Base-by-base conservation (phyloP, 1,284 basidiomycete genomes). In the Fomitopsis schrenkii region DNA sequence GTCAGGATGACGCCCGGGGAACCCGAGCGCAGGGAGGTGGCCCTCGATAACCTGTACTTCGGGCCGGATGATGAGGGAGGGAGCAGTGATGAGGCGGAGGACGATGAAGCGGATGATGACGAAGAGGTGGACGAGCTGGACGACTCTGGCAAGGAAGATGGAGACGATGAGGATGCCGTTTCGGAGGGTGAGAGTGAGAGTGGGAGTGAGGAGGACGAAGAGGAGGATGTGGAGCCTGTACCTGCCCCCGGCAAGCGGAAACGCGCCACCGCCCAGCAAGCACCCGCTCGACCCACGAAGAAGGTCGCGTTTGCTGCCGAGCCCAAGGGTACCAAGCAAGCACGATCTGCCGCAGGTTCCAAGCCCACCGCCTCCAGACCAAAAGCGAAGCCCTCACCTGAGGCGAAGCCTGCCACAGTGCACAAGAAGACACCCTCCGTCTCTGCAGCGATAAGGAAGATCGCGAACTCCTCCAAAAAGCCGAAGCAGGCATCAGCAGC, bases 31-130 rank as follows among this genome's bases (percentile, higher is more conserved):
- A 79, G 91, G 62, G 79, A 80, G 40, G 72, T 79, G 41, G 78
- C 77, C 57, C 72, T 91, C 61, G 87, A 91, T 46, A 79, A 80
- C 58, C 77, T 79, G 57, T 91, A 85, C 80, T 71, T 72, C 50
- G 70, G 66, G 40, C 60, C 70, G 28, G 69, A 70, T 12, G 68
- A 72, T 19, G 72, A 72, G 15, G 71, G 67, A 1, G 71, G 66
- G 2, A 14, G 38, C 38, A 15, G 38, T 40, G 38, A 40, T 14
- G 38, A 40, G 14, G 68, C 69, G 2, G 69, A 67, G 38, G 72
- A 71, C 42, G 70, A 71, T 28, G 73, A 68, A 8, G 8, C 8
- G 15, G 68, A 69, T 2, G 74, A 72, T 42, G 73, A 72, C 6
- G 77, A 74, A 19, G 74, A 74, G 4, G 75, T 70, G 28, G 75